These are phyloP conservation scores for Calonectria honghensis DNA, from an alignment of 2,329 filamentous ascomycete genomes.

Conservation along the genomic window DNA sequence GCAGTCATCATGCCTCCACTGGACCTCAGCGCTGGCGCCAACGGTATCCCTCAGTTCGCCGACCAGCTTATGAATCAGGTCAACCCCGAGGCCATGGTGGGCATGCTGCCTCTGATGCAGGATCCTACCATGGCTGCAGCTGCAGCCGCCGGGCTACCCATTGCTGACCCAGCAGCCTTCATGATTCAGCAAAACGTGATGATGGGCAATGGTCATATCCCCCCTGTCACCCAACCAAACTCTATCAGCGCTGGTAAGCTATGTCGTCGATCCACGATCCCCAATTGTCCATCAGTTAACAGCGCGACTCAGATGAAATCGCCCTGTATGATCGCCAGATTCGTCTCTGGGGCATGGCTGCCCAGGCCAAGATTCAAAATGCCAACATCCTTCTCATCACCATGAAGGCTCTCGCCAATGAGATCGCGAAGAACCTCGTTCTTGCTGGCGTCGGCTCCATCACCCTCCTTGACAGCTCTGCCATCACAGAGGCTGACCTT, in stretches of 20 bases:
- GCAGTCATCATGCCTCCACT: constrained; percentile 37
- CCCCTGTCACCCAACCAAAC: constrained; percentile 48
- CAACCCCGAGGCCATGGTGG: constrained; percentile 52
- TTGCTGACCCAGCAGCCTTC: constrained; percentile 53
- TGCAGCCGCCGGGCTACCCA: constrained; percentile 51
- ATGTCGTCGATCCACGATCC: not conserved
- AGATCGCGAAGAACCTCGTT: constrained; percentile 98
- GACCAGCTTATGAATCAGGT: constrained; percentile 48
- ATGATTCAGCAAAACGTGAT: constrained; percentile 57
- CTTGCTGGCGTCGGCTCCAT: constrained; percentile 93
- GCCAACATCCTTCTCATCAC: constrained; percentile 93
- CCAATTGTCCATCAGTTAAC: constrained; percentile 37
- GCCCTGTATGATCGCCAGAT: constrained; percentile 98
- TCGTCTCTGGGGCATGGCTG: constrained; percentile 95
- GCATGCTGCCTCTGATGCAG: constrained; percentile 53
- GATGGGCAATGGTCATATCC: constrained; percentile 56
- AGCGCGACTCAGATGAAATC: constrained; percentile 83
- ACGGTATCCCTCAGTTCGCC: constrained; percentile 48
- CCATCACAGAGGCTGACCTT: constrained; percentile 86
- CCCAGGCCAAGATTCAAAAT: constrained; percentile 92
- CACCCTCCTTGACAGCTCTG: constrained; percentile 87
- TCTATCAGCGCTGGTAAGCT: constrained; percentile 60
- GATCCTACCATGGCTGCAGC: constrained; percentile 53
- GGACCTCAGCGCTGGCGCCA: constrained; percentile 41
- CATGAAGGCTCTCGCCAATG: constrained; percentile 90